A percentile compares a stretch with the other conserved stretches of the same genome.
phyloP scores from a whole-genome alignment of 345 rosid species.

The Noccaea bulbosa region DNA sequence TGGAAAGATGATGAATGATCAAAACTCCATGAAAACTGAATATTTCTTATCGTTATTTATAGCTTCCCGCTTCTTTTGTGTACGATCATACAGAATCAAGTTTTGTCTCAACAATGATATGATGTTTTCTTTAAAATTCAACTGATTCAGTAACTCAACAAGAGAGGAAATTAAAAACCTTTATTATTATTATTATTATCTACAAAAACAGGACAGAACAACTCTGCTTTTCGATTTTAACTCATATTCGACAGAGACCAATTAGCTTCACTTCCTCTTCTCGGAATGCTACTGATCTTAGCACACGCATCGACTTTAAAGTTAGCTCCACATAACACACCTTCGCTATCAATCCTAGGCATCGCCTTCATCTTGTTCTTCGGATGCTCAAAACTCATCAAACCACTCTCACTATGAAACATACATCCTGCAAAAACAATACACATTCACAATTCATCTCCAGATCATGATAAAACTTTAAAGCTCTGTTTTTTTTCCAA shows the following conservation, averaged over 20 bases:
- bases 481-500: neutral
- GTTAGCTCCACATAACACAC: conserved; percentile 80
- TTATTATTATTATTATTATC: conserved; percentile 4
- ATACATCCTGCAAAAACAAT: conserved; percentile 62
- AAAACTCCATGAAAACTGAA: neutral
- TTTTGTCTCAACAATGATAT: conserved; percentile 1
- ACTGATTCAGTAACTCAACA: neutral
- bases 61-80: neutral
- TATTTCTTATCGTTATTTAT: neutral
- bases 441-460: neutral
- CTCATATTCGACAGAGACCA: conserved; percentile 61
- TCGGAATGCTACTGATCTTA: conserved; percentile 65
- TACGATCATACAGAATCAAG: neutral
- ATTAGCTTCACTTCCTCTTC: conserved; percentile 86
- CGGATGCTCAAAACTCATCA: conserved; percentile 95
- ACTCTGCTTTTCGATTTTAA: conserved; percentile 10
- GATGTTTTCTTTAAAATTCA: neutral
- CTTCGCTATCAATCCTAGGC: conserved; percentile 92
- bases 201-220: conserved; percentile 25
- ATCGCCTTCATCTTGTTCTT: conserved; percentile 76
- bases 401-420: conserved; percentile 80
- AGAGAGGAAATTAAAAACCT: neutral
- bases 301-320: conserved; percentile 77
- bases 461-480: neutral
- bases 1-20: conserved; percentile 70